Conservation (phyloP, 2,329 filamentous ascomycete species). For the Aureobasidium vineae region DNA sequence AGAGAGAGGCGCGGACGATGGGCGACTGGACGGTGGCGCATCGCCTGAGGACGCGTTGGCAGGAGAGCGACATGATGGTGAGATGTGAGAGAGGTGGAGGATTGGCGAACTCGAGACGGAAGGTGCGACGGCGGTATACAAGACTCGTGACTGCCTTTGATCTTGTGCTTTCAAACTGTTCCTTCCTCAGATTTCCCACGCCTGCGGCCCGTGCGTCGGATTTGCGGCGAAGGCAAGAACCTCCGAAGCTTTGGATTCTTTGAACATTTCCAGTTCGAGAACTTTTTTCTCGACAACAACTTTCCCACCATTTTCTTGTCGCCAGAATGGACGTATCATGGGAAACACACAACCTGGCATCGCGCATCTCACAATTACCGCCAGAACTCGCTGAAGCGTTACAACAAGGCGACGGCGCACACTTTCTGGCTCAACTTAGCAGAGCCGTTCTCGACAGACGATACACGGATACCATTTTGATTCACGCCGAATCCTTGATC, state of each 20-base stretch:
- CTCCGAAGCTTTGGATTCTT: slow-evolving; percentile 25
- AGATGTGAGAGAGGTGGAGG: slow-evolving; percentile 16
- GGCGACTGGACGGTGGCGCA: slow-evolving; percentile 40
- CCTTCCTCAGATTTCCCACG: slow-evolving; percentile 21
- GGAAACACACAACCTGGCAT: slow-evolving; percentile 25
- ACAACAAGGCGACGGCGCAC: slow-evolving; percentile 59
- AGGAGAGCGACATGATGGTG: slow-evolving; percentile 46
- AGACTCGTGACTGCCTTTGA: slow-evolving; percentile 15
- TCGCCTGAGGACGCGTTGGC: slow-evolving; percentile 46
- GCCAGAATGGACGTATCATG: slow-evolving; percentile 29
- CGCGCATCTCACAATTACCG: slow-evolving; percentile 59
- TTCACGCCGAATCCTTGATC: slow-evolving; percentile 70
- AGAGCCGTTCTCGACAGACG: slow-evolving; percentile 65
- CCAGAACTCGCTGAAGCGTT: slow-evolving; percentile 67
- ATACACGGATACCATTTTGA: slow-evolving; percentile 71
- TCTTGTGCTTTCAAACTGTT: slow-evolving; percentile 22
- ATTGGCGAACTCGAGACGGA: slow-evolving; percentile 24
- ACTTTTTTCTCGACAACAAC: slow-evolving; percentile 6
- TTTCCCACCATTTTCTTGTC: slow-evolving; percentile 1
- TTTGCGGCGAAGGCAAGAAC: slow-evolving; percentile 24
- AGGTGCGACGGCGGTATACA: slow-evolving; percentile 10
- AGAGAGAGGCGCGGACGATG: slow-evolving; percentile 21
- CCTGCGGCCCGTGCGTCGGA: slow-evolving; percentile 10
- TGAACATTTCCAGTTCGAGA: slow-evolving; percentile 7
- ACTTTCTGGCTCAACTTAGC: slow-evolving; percentile 70